Evolutionary conservation across 345 rosid genomes (phyloP), one percentile per base, ranked within the genome.

Genomic region (Rhizophora apiculata): DNA sequence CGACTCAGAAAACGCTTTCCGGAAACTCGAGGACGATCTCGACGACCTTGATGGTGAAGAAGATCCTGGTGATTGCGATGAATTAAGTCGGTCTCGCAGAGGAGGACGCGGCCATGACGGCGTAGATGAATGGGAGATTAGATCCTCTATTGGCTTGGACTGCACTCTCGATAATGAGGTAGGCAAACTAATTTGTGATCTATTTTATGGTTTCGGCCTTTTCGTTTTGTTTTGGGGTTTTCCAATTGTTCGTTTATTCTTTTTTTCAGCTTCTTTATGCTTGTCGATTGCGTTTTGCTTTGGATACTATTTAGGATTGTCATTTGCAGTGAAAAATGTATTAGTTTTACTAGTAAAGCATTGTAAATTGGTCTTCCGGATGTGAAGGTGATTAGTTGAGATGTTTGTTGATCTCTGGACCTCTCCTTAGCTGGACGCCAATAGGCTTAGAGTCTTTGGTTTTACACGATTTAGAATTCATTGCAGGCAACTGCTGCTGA

Each of bases 91-190:
- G 18, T 43, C 49, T 43, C 49, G 34, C 49, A 53, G 32, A 48
- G 49, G 21, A 52, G 70, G 76, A 63, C 73, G 68, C 51, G 73
- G 32, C 52, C 72, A 76, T 8, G 81, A 70, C 55, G 78, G 74
- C 43, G 77, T 70, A 20, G 90, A 81, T 66, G 93, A 70, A n/a
- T 93, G 92, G 93, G 86, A 84, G 31, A 89, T 93, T 65, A 82
- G 85, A 76, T 83, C 93, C 18, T 87, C 86, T 21, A 80, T 93
- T 62, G 96, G 98, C 27, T 79, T 86, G 68, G 98, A 93, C 62
- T 79, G 76, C 27, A 93, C 98, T 59, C 87, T 93, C 19, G 98
- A 93, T 65, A 66, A 84, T 9, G 97, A 93, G 97, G 97, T 89
- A 56, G 18, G 1, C 15, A 13, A 43, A 13, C 49, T 43, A 43